Evolutionary conservation across 2,329 filamentous ascomycete genomes (phyloP), one percentile per base, ranked within the genome.

Genomic region (Colletotrichum acutatum): DNA sequence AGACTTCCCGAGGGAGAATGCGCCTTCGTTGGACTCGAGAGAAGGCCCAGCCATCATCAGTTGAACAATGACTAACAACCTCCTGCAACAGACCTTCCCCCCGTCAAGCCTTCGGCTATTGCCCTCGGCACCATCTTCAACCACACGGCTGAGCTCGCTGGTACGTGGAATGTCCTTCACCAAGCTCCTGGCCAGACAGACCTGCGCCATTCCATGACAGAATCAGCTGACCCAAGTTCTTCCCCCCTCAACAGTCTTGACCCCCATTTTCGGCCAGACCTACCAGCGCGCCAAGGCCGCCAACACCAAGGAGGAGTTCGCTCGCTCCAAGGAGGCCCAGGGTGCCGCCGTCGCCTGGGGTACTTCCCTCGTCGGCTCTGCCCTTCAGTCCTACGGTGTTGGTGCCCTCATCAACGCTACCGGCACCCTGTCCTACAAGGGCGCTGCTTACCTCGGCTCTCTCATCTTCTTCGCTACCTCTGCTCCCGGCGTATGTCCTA

Each of bases 31-130:
- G 11, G 30, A 11, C 32, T 34, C 12, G 58, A 32, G 34, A 22
- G 16, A 28, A 11, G 19, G 9, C 9, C 46, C 0, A 42, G 28
- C 8, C 12, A 9, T 12, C 7, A 7, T 53, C 5, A 3, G 22
- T 16, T 12, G 0, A 34, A 26, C 3, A 16, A 4, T 4, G 37
- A 22, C 71, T 73, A 22, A 73, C 12, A 42, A 14, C 5, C n/a
- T 8, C 28, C n/a, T 28, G 42, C n/a, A 2, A 64, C 72, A 90
- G 88, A 90, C 81, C 86, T 91, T 42, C 89, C 89, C 76, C 83
- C 95, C 78, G 97, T 99, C 82, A 98, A 98, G 93, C 97, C 97
- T 79, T 98, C 95, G 82, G 96, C 97, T 80, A 98, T 99, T 82
- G 97, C 96, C 81, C 91, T 98, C 81, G 97, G 97, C 86, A 97